Base-by-base conservation (phyloP, 2,329 filamentous ascomycete genomes). In the Stagonosporopsis vannaccii region DNA sequence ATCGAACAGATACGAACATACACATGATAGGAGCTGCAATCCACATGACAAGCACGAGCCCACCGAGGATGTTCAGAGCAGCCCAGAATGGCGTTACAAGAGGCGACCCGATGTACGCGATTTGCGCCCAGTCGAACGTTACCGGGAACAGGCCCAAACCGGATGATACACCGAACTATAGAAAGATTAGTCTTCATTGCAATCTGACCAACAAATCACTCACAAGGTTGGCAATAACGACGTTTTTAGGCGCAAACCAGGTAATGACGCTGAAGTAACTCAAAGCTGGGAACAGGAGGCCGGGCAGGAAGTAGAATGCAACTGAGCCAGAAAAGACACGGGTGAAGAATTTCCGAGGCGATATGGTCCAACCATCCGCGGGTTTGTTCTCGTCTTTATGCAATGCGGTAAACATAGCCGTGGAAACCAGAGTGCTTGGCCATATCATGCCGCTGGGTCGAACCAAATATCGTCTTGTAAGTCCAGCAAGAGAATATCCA, bases 91-190 rank as follows among this genome's bases (percentile, higher is more conserved):
- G 91, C 0, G 91, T 92, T 15, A 95, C 82, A 6, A 96, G 80
- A 0, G 90, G 92, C 4, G 91, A 95, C 15, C 92, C 92, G 65
- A 96, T 95, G 69, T 94, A 86, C 0, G 92, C 91, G 60, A 96
- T 88, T 71, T 96, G 92, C 0, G 90, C 90, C 92, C 92, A 96
- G 78, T 96, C 92, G 69, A 96, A 96, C 0, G 92, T 96, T 67
- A 96, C 73, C 0, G 92, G 92, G 59, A 96, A 92, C 30, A 96
- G 78, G 0, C 91, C 91, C 13, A 96, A 82, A 2, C 92, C 92
- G 2, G 91, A 94, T n/a, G 87, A 85, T 15, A 94, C 89, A 15
- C 92, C 92, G 70, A 96, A 96, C 61, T 83, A 60, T 2, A 40
- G 22, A n/a, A 25, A 22, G 4, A 23, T 71, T 39, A 70, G 56